Base-by-base conservation (phyloP, 139 green algal species). In the Chlorella sp. region DNA sequence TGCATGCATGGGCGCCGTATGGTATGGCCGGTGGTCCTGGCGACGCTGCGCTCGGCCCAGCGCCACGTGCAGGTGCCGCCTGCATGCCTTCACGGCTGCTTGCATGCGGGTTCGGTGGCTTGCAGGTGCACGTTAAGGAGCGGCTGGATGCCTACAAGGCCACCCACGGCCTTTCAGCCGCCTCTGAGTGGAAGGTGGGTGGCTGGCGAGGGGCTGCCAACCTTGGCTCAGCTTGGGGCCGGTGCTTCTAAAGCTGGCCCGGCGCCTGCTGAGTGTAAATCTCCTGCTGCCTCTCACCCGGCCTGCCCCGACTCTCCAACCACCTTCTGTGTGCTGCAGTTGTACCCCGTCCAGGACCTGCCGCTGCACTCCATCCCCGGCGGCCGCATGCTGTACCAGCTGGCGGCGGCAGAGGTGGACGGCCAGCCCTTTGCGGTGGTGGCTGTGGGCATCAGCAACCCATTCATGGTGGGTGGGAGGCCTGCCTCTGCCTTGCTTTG, bases 311-410 rank as follows among this genome's bases (percentile, higher is more conserved):
- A 32, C 26, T 9, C 58, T 3, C 40, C 36, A 8, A 1, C 40
- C 60, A 4, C 54, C 58, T 30, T 2, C 38, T 6, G 2, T 9
- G 9, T 36, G 40, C 28, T 9, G 56, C 78, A 84, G 79, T 43
- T 69, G 41, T 84, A 28, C 16, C 28, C 48, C 20, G 41, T 70
- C 14, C 30, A 34, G 34, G 51, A 67, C 28, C 76, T 76, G 40
- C 73, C 82, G n/a, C 58, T 72, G 28, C n/a, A 73, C 69, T 48
- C 44, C 36, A 84, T 84, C 64, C 79, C 79, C 13, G 79, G 79
- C 19, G 79, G 79, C 38, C 34, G 34, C 14, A 46, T 75, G n/a
- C 44, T 64, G 43, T 75, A 75, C 79, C 48, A 79, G 67, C 68
- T 85, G 80, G 80, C 80, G 0, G 67, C 67, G 3, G 67, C n/a